A percentile compares a stretch with the other conserved stretches of the same genome.
Conservation (phyloP, 176 grass and related monocot genomes). For the Luzula sylvatica region DNA sequence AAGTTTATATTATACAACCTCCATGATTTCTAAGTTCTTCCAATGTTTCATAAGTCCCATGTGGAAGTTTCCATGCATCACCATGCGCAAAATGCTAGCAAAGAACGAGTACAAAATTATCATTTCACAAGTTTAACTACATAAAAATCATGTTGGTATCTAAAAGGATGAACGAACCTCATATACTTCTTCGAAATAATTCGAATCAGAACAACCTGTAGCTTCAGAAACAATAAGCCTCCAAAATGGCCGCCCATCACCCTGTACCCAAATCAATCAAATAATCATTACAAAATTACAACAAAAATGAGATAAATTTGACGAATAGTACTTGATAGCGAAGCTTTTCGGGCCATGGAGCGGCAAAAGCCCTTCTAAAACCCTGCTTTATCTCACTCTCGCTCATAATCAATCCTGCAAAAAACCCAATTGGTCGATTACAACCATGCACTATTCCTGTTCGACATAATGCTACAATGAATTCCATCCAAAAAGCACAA, state of each 20-base stretch:
- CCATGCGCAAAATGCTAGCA: slow-evolving; percentile 59
- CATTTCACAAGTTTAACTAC: background rate
- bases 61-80: slow-evolving; percentile 63
- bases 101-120: slow-evolving; percentile 10
- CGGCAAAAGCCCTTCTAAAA: slow-evolving; percentile 63
- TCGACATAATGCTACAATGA: background rate
- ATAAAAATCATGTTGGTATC: background rate
- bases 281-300: slow-evolving; percentile 6
- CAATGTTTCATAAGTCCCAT: slow-evolving; percentile 45
- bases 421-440: too few species aligned
- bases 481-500: background rate
- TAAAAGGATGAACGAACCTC: slow-evolving; percentile 24
- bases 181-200: slow-evolving; percentile 92
- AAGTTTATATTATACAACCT: slow-evolving; percentile 48
- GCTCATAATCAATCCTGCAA: slow-evolving; percentile 34
- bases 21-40: slow-evolving; percentile 51
- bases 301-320: background rate
- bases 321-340: slow-evolving; percentile 42
- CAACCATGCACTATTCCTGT: too few species aligned
- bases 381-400: slow-evolving; percentile 58
- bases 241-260: slow-evolving; percentile 77
- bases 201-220: slow-evolving; percentile 38
- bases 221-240: slow-evolving; percentile 67
- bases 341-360: slow-evolving; percentile 83
- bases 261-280: slow-evolving; percentile 29